These are phyloP conservation scores for Hypoxylon sp. DNA, from an alignment of 2,329 filamentous ascomycete species.

Conservation along the genomic window DNA sequence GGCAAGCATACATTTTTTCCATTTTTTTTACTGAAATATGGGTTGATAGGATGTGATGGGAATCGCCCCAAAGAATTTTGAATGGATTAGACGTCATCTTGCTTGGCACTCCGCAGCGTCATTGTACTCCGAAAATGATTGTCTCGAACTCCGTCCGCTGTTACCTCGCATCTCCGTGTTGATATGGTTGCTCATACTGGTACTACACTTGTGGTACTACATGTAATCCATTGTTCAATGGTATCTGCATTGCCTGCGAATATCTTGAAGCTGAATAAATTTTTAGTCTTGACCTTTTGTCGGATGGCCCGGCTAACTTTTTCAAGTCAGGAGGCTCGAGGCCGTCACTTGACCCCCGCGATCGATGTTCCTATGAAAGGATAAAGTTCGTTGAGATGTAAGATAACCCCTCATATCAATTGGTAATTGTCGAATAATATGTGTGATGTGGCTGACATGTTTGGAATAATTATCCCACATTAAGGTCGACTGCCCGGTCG, in stretches of 20 bases:
- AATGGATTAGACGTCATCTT: slow-evolving; percentile 41
- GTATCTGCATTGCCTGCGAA: slow-evolving; percentile 15
- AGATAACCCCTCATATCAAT: slow-evolving; percentile 31
- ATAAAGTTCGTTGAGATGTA: slow-evolving; percentile 5
- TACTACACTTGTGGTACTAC: slow-evolving; percentile 10
- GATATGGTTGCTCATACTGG: slow-evolving; percentile 10
- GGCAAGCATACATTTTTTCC: no score
- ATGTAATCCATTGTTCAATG: slow-evolving; percentile 13
- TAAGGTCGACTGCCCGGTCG: slow-evolving; percentile 11
- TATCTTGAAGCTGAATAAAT: slow-evolving; percentile 2
- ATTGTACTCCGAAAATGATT: slow-evolving; percentile 16
- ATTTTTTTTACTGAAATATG: slow-evolving; percentile 9
- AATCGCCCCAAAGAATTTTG: slow-evolving; percentile 3
- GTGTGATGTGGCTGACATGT: slow-evolving; percentile 19
- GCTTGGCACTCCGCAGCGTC: slow-evolving; percentile 32
- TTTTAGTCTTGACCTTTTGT: slow-evolving; percentile 9
- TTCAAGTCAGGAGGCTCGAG: slow-evolving; percentile 16
- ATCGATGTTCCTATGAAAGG: slow-evolving; percentile 11
- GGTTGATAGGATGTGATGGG: slow-evolving; percentile 30
- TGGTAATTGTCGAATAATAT: slow-evolving; percentile 30
- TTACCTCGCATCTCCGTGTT: slow-evolving; percentile 20
- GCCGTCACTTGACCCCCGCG: slow-evolving; percentile 28
- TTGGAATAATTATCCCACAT: slow-evolving; percentile 19
- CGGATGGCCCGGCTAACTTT: slow-evolving; percentile 31
- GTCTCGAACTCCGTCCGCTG: slow-evolving; percentile 14